phyloP scores from a whole-genome alignment of 2,329 filamentous ascomycete species.

The Pseudocercospora crystallina region DNA sequence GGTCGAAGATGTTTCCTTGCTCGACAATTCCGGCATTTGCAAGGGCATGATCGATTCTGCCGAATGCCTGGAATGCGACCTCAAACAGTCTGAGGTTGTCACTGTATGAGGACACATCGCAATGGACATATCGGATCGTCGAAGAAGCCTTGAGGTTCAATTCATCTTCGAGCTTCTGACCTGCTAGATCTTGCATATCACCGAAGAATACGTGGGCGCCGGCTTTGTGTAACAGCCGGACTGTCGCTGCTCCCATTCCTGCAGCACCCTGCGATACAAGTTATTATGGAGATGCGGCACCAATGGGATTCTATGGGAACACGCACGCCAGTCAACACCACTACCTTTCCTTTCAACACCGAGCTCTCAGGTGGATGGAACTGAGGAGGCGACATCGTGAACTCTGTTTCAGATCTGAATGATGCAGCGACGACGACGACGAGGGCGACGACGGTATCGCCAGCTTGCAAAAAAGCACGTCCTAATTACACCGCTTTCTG shows the following conservation, averaged over 20 bases:
- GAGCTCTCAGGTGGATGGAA: conserved; percentile 20
- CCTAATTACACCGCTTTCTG: too few species aligned
- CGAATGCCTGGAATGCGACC: conserved; percentile 44
- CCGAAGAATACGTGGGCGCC: conserved; percentile 49
- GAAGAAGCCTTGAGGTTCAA: conserved; percentile 23
- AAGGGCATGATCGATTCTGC: conserved; percentile 50
- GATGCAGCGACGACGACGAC: too few species aligned
- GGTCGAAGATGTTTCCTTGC: conserved; percentile 47
- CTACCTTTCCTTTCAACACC: conserved; percentile 29
- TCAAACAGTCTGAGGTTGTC: conserved; percentile 50
- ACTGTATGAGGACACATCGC: conserved; percentile 49
- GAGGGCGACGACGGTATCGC: too few species aligned
- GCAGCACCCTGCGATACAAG: conserved; percentile 40
- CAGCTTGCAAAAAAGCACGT: too few species aligned
- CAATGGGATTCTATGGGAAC: background rate
- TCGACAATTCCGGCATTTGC: conserved; percentile 50
- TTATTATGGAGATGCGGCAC: background rate
- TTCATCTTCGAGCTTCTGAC: conserved; percentile 34
- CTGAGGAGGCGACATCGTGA: conserved; percentile 15
- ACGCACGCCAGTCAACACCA: conserved; percentile 35
- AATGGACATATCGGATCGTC: conserved; percentile 40
- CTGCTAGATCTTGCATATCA: conserved; percentile 40
- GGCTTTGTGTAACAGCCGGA: conserved; percentile 39
- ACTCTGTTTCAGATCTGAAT: too few species aligned
- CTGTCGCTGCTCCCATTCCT: conserved; percentile 46